These are phyloP conservation scores for Leccinum boreale DNA, from an alignment of 768 basidiomycete species.

Conservation along the genomic window DNA sequence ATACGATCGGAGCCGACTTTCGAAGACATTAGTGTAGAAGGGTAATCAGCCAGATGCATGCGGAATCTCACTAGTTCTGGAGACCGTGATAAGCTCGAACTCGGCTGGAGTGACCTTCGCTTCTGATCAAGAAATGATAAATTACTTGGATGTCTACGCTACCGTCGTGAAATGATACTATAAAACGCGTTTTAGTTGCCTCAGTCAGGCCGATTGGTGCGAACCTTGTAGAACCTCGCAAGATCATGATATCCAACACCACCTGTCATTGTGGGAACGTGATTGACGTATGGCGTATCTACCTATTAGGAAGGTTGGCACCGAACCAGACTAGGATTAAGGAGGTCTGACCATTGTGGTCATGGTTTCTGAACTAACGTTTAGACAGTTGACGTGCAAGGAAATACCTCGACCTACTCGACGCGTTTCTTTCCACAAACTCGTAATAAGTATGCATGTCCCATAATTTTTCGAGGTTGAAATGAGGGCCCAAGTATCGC, in stretches of 20 bases:
- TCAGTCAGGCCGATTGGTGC: not conserved
- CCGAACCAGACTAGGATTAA: not conserved
- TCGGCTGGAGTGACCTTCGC: constrained; percentile 39
- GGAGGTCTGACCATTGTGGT: constrained; percentile 34
- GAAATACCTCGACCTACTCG: constrained; percentile 27
- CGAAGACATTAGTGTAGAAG: not conserved
- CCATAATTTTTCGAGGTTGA: constrained; percentile 45
- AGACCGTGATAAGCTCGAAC: constrained; percentile 39
- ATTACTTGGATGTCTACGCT: not conserved
- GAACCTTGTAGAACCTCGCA: constrained; percentile 44
- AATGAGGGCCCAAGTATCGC: constrained; percentile 40
- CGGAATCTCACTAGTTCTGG: constrained; percentile 35
- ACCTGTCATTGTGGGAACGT: constrained; percentile 45
- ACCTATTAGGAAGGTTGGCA: constrained; percentile 29
- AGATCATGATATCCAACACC: constrained; percentile 42
- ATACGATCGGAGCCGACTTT: constrained; percentile 42
- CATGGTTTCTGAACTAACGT: constrained; percentile 36
- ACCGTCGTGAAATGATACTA: constrained; percentile 40
- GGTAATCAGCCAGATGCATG: not conserved
- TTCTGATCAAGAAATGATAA: constrained; percentile 2
- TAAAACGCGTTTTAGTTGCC: not conserved
- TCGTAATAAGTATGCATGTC: constrained; percentile 46
- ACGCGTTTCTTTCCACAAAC: constrained; percentile 38
- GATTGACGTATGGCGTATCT: constrained; percentile 40
- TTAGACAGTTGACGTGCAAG: not conserved